Percentiles rank a stretch among this genome's conserved stretches.
These are phyloP conservation scores for Prunus fruticosa DNA, from an alignment of 306 rosid genomes.

Conservation along the genomic window DNA sequence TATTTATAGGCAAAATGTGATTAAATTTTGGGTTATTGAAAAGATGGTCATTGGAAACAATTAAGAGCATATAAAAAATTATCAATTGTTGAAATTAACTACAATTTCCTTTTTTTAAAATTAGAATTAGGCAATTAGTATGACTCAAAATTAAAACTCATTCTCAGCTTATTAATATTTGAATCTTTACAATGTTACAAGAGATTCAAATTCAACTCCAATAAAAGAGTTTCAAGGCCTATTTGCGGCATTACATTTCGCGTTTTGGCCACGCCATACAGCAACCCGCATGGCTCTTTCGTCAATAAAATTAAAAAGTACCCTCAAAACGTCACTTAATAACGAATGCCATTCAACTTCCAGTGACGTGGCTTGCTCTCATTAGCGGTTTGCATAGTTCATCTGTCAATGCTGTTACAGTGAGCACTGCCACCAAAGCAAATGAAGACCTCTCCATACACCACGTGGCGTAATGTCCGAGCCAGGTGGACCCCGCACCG, in stretches of 20 bases:
- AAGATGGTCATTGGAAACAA: too few relatives aligned
- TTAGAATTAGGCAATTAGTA: too few relatives aligned
- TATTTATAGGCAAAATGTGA: too few relatives aligned
- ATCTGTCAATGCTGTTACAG: neutral
- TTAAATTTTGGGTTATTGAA: too few relatives aligned
- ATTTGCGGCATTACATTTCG: neutral
- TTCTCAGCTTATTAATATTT: too few relatives aligned
- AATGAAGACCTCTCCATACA: neutral
- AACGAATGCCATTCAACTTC: neutral
- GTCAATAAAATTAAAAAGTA: neutral
- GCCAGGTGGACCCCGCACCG: conserved; percentile 29
- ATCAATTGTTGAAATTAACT: too few relatives aligned
- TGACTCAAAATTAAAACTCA: too few relatives aligned
- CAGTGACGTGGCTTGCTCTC: neutral
- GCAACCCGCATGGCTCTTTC: neutral
- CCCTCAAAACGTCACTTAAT: neutral
- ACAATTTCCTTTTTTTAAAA: too few relatives aligned
- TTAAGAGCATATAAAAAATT: too few relatives aligned
- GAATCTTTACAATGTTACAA: too few relatives aligned
- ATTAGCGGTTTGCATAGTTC: neutral
- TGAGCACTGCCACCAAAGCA: neutral
- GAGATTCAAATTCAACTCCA: too few relatives aligned
- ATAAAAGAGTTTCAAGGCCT: too few relatives aligned
- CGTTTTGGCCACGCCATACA: neutral
- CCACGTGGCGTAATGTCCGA: neutral